phyloP scores from a whole-genome alignment of 805 yeast species.

The Candida ipomoeae region DNA sequence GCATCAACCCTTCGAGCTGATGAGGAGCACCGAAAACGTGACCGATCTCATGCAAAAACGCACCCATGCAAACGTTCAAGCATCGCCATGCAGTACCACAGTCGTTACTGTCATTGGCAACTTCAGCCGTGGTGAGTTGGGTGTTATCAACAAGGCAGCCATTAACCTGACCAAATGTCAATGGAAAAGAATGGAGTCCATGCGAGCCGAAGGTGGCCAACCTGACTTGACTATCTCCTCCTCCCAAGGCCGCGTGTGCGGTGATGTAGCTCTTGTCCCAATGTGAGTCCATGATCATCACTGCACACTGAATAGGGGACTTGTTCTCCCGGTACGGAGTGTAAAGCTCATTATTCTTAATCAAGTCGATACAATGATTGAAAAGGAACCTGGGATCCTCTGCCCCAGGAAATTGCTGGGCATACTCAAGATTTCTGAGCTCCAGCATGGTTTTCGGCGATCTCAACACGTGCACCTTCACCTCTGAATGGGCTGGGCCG shows the following conservation, averaged over 20 bases:
- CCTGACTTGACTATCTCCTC: conserved; percentile 65
- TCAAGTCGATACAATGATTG: conserved; percentile 73
- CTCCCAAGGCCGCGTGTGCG: conserved; percentile 94
- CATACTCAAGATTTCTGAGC: conserved; percentile 70
- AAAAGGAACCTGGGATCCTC: conserved; percentile 71
- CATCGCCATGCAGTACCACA: conserved; percentile 92
- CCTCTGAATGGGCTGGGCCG: conserved; percentile 52
- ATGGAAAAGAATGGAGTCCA: conserved; percentile 90
- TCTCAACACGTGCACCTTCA: conserved; percentile 75
- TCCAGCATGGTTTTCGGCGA: conserved; percentile 56
- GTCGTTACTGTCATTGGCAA: conserved; percentile 86
- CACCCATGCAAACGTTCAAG: conserved; percentile 80
- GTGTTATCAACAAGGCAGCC: conserved; percentile 73
- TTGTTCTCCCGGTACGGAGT: conserved; percentile 34
- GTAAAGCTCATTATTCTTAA: conserved; percentile 38
- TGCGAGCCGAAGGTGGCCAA: conserved; percentile 94
- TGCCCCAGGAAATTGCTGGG: conserved; percentile 82
- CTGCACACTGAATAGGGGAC: conserved; percentile 74
- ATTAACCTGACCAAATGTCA: conserved; percentile 64
- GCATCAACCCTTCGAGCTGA: conserved; percentile 85
- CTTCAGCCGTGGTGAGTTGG: conserved; percentile 54
- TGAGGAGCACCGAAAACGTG: conserved; percentile 91
- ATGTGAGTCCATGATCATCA: conserved; percentile 76
- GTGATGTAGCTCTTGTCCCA: conserved; percentile 71
- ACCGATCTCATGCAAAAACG: conserved; percentile 94